Percentiles rank a stretch among this genome's conserved stretches.
These are phyloP conservation scores for Phytophthora syringae DNA, from an alignment of 352 stramenopile genomes.

Conservation along the genomic window DNA sequence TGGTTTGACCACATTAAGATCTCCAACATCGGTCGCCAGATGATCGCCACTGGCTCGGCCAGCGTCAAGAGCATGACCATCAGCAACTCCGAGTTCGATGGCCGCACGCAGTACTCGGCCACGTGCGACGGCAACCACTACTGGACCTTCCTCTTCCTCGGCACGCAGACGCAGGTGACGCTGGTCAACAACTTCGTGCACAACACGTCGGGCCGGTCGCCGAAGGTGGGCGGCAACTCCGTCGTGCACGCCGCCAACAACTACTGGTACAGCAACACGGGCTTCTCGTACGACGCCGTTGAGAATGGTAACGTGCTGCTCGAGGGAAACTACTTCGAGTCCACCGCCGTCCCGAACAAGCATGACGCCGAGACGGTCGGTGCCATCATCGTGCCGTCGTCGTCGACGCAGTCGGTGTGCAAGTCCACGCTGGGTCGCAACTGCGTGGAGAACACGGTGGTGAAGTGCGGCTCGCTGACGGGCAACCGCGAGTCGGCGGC, in stretches of 20 bases:
- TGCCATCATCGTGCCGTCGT: constrained; percentile 10
- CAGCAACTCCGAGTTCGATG: constrained; percentile 49
- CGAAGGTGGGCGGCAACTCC: constrained; percentile 35
- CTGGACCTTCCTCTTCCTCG: constrained; percentile 33
- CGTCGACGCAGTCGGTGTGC: constrained; percentile 6
- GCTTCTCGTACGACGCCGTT: constrained; percentile 42
- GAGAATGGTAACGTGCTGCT: constrained; percentile 33
- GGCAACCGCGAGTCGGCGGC: constrained; percentile 17
- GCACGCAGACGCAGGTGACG: constrained; percentile 28
- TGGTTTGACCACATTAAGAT: constrained; percentile 49
- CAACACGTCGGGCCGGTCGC: constrained; percentile 39
- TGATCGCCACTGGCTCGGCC: constrained; percentile 23
- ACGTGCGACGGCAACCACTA: constrained; percentile 46
- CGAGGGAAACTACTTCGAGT: constrained; percentile 44
- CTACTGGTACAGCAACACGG: constrained; percentile 49
- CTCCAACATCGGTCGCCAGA: constrained; percentile 29
- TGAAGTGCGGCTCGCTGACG: constrained; percentile 12
- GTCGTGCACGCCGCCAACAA: constrained; percentile 36
- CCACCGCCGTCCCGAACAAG: constrained; percentile 7
- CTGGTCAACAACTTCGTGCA: constrained; percentile 31
- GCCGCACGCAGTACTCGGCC: constrained; percentile 42
- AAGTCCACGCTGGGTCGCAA: constrained; percentile 24
- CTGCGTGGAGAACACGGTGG: constrained; percentile 31
- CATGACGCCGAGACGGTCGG: constrained; percentile 8
- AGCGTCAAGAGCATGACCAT: constrained; percentile 42